Evolutionary conservation across 2,329 filamentous ascomycete genomes (phyloP), one percentile per base, ranked within the genome.

Genomic region (Fusarium sp.): DNA sequence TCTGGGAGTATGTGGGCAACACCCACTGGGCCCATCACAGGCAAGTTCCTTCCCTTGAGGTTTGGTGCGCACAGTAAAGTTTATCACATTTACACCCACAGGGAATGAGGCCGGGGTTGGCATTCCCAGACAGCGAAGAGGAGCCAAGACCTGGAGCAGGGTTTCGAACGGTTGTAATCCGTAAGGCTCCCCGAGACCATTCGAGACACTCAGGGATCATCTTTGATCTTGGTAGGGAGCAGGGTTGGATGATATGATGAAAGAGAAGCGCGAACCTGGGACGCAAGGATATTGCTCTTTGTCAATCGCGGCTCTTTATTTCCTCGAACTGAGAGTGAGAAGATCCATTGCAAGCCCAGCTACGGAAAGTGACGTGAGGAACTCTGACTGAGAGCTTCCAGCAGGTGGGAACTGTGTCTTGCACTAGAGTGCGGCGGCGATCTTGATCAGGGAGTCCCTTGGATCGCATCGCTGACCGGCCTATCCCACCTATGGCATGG

Each of bases 401-500:
- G 25, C 43, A 35, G 32, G 43, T 45, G 52, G 27, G 50, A n/a
- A 18, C 35, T 30, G 23, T 4, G 27, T 13, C 18, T 39, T 37
- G 41, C 68, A 60, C 68, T 74, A 74, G 60, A 64, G 54, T 56
- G 60, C 59, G 60, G 62, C 65, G 66, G 68, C 43, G 67, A 75
- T 74, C 64, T 69, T 76, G 73, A 72, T 72, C 70, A 66, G 43
- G 63, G 54, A 72, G 64, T 73, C 64, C 70, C 64, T 76, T 71
- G 64, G 63, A 63, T 74, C 52, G 59, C 61, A 58, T 68, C 64
- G 14, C 50, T 35, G 56, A 57, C 30, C 35, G 61, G 54, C 61
- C 39, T 58, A 68, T 65, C 64, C 68, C 62, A 67, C 50, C 54
- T 61, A 50, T 54, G 45, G 67, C 57, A 65, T 43, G 35, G 58